Conservation (phyloP, 768 basidiomycete genomes). For the Psilocybe cyanescens region DNA sequence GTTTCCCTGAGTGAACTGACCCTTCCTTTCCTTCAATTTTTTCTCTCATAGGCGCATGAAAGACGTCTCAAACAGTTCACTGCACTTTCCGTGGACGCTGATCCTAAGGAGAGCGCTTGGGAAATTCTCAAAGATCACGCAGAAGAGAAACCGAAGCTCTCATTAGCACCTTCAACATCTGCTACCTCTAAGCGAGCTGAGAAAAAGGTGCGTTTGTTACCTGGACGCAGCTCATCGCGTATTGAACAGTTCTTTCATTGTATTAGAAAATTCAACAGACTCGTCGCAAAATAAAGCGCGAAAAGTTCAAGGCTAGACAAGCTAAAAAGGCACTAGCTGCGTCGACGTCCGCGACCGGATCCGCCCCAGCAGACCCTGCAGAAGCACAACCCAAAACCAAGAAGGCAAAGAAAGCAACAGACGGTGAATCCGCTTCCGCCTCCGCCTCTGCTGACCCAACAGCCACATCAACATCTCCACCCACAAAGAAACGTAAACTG, state of each 20-base stretch:
- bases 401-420: constrained; percentile 27
- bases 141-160: constrained; percentile 29
- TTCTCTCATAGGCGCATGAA: constrained; percentile 56
- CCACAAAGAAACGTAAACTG: constrained; percentile 3
- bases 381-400: constrained; percentile 12
- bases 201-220: constrained; percentile 56
- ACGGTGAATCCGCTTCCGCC: background rate
- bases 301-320: constrained; percentile 26
- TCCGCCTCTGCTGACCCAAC: background rate
- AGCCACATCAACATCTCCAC: background rate
- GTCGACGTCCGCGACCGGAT: background rate
- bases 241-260: background rate
- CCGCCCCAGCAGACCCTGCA: background rate
- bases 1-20: constrained; percentile 9
- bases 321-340: constrained; percentile 12
- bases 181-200: constrained; percentile 59
- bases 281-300: constrained; percentile 49
- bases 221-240: background rate
- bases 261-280: constrained; percentile 52
- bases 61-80: constrained; percentile 60
- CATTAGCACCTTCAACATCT: constrained; percentile 21
- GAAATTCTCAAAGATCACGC: constrained; percentile 37
- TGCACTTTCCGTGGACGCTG: constrained; percentile 38
- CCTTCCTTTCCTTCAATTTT: constrained; percentile 2
- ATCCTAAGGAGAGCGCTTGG: constrained; percentile 52